Percentiles rank a stretch among this genome's conserved stretches.
Conservation (phyloP, 257 asterid genomes). For the Fraxinus quadrangulata region DNA sequence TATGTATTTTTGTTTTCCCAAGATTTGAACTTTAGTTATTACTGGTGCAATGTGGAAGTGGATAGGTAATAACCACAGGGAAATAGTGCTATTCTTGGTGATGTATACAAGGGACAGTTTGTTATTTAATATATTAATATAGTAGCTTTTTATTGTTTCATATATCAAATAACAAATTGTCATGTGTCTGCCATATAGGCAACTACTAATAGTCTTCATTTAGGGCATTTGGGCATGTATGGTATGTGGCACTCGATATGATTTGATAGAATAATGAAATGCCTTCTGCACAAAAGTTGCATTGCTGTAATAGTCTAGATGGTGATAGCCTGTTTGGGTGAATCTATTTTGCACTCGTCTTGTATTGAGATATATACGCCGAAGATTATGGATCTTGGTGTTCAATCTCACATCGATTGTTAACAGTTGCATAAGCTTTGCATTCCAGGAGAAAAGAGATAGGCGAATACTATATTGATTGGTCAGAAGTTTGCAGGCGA, state of each 20-base stretch:
- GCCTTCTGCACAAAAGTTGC: not conserved
- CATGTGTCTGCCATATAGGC: too few species aligned
- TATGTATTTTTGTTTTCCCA: not conserved
- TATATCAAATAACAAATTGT: too few species aligned
- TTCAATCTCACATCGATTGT: not conserved
- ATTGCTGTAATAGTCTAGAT: not conserved
- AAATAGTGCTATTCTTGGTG: not conserved
- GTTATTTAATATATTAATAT: too few species aligned
- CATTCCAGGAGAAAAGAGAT: conserved; percentile 38
- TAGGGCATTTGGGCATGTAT: not conserved
- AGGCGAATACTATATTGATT: not conserved
- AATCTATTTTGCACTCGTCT: not conserved
- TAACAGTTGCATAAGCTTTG: not conserved
- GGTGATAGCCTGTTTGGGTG: not conserved
- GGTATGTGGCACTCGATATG: not conserved
- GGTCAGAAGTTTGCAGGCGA: not conserved
- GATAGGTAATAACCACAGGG: not conserved
- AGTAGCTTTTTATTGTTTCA: too few species aligned
- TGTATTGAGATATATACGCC: not conserved
- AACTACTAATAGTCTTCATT: too few species aligned
- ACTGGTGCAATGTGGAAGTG: not conserved
- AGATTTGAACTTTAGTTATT: not conserved
- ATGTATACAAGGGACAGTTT: too few species aligned
- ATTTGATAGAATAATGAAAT: not conserved
- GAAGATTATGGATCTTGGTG: not conserved